A percentile compares a stretch with the other conserved stretches of the same genome.
Evolutionary conservation across 2,329 filamentous ascomycete species (phyloP).

Genomic region (Blumeria graminis): DNA sequence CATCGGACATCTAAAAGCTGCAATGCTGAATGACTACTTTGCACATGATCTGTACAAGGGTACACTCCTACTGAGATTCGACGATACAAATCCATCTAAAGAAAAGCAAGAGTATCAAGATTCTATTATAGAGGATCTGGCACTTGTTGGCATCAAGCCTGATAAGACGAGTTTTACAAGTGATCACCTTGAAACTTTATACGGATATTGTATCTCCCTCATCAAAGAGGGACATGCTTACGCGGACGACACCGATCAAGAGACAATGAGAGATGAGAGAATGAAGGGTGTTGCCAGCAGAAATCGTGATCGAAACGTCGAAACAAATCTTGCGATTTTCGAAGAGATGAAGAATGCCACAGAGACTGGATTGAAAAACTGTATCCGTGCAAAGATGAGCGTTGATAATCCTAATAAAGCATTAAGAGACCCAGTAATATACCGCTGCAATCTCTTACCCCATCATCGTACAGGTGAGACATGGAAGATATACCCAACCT

Average conservation of each 20-base stretch:
- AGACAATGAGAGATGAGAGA: constrained; percentile 67
- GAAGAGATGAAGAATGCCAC: constrained; percentile 82
- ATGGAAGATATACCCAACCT: constrained; percentile 75
- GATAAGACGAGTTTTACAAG: constrained; percentile 75
- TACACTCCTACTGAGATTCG: constrained; percentile 73
- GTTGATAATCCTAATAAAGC: constrained; percentile 86
- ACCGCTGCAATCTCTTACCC: constrained; percentile 77
- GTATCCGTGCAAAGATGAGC: constrained; percentile 85
- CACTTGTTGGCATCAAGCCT: constrained; percentile 74
- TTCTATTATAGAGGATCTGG: constrained; percentile 74
- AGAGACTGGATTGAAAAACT: constrained; percentile 59
- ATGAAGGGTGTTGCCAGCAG: constrained; percentile 64
- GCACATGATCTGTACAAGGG: constrained; percentile 84
- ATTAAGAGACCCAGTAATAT: constrained; percentile 89
- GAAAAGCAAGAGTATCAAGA: constrained; percentile 95
- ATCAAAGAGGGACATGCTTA: constrained; percentile 79
- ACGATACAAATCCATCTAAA: constrained; percentile 93
- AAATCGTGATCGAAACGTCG: constrained; percentile 51
- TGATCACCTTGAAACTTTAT: constrained; percentile 85
- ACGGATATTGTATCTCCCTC: constrained; percentile 61
- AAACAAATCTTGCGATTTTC: constrained; percentile 69
- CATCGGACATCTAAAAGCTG: constrained; percentile 88
- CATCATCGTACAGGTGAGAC: constrained; percentile 58
- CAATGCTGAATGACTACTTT: constrained; percentile 87
- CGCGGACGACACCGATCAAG: constrained; percentile 78